Conservation (phyloP, 2,329 filamentous ascomycete genomes). For the Botrytis fragariae region DNA sequence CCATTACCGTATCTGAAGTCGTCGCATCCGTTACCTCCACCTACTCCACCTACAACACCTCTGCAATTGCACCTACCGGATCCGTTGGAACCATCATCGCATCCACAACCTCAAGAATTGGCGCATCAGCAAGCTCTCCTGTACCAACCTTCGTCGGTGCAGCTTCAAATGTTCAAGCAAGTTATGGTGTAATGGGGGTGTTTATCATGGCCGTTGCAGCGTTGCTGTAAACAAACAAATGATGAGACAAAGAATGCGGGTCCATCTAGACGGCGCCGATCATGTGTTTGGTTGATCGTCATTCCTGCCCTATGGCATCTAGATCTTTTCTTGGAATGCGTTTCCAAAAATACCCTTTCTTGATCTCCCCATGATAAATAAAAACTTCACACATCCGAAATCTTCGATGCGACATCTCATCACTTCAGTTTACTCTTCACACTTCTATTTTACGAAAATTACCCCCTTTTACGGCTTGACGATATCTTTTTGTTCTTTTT, state of each 20-base stretch:
- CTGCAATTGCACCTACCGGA: neutral
- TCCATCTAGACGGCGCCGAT: neutral
- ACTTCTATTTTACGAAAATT: constrained; percentile 4
- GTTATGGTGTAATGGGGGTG: constrained; percentile 8
- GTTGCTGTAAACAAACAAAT: constrained; percentile 11
- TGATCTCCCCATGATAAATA: neutral
- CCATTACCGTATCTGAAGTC: constrained; percentile 16
- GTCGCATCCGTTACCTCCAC: constrained; percentile 12
- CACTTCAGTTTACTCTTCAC: neutral
- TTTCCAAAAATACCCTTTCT: neutral
- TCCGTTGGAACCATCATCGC: constrained; percentile 1
- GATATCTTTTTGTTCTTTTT: constrained; percentile 9
- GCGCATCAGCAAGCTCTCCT: neutral
- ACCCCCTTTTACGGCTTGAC: constrained; percentile 11
- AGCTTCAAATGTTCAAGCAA: constrained; percentile 9
- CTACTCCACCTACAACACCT: constrained; percentile 8
- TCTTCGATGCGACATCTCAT: constrained; percentile 17
- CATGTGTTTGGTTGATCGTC: neutral
- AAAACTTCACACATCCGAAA: neutral
- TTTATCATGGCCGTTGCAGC: constrained; percentile 10
- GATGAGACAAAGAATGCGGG: constrained; percentile 17
- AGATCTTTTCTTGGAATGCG: constrained; percentile 13
- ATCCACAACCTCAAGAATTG: neutral
- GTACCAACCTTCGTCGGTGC: neutral
- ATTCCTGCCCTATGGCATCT: neutral